A percentile compares a stretch with the other conserved stretches of the same genome.
phyloP scores from a whole-genome alignment of 495 filamentous ascomycete genomes.

The Penicillium roqueforti region DNA sequence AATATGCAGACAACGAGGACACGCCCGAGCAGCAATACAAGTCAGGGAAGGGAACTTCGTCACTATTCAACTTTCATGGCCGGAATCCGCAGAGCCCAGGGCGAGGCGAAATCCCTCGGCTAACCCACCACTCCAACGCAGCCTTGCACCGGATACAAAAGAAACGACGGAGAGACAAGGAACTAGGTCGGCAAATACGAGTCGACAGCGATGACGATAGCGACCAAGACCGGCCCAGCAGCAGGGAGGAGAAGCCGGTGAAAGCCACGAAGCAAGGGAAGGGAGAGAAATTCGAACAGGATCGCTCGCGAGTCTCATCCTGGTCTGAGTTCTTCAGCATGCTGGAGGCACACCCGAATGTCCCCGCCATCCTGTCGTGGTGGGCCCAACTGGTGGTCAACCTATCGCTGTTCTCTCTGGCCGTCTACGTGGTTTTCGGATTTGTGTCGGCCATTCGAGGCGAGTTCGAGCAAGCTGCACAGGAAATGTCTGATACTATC shows the following conservation, averaged over 20 bases:
- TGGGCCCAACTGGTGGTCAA: constrained; percentile 84
- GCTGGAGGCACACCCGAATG: constrained; percentile 72
- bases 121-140: constrained; percentile 50
- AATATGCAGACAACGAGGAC: constrained; percentile 63
- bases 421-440: constrained; percentile 66
- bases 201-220: constrained; percentile 57
- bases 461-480: constrained; percentile 70
- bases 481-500: constrained; percentile 59
- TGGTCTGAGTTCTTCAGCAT: constrained; percentile 59
- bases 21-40: constrained; percentile 57
- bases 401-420: constrained; percentile 59
- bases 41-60: constrained; percentile 42
- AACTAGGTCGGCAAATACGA: constrained; percentile 40
- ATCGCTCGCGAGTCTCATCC: constrained; percentile 28
- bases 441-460: constrained; percentile 65
- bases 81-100: constrained; percentile 48
- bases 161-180: constrained; percentile 45
- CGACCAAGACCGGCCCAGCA: constrained; percentile 44
- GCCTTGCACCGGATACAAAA: constrained; percentile 53
- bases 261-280: constrained; percentile 18
- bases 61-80: constrained; percentile 40
- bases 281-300: background rate
- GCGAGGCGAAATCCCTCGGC: constrained; percentile 52
- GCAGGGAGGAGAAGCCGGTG: constrained; percentile 31
- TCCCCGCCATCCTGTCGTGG: constrained; percentile 81